Evolutionary conservation across 208 protist species (phyloP).

Genomic region (Trypanosoma grayi): DNA sequence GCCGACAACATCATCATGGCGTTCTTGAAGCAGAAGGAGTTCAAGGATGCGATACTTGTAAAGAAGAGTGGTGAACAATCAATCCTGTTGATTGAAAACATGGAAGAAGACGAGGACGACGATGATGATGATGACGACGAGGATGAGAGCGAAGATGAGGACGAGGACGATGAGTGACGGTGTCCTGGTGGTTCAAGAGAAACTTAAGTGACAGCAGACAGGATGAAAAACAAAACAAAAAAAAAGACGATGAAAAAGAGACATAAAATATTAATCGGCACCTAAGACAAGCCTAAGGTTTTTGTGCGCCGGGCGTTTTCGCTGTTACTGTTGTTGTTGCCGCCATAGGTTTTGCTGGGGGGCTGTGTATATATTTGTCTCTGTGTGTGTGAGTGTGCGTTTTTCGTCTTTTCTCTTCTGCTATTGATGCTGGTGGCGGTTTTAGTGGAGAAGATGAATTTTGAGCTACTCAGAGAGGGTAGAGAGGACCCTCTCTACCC

Average conservation of each 20-base stretch:
- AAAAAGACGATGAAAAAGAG: background rate
- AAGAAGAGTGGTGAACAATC: slow-evolving; percentile 49
- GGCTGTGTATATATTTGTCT: too few species aligned
- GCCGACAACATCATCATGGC: slow-evolving; percentile 65
- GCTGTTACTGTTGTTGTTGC: too few species aligned
- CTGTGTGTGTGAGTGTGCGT: too few species aligned
- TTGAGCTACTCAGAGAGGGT: slow-evolving; percentile 15
- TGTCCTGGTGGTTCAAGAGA: background rate
- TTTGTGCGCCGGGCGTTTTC: too few species aligned
- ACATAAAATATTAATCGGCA: too few species aligned
- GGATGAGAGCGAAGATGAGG: slow-evolving; percentile 42
- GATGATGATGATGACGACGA: slow-evolving; percentile 78
- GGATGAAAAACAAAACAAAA: background rate
- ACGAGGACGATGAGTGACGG: slow-evolving; percentile 24
- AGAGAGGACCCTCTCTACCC: slow-evolving; percentile 32
- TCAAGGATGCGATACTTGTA: slow-evolving; percentile 44
- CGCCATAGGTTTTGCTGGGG: too few species aligned
- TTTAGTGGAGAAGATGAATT: slow-evolving; percentile 9
- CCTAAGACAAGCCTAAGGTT: too few species aligned
- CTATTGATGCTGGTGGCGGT: too few species aligned
- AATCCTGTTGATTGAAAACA: slow-evolving; percentile 40
- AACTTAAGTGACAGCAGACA: background rate
- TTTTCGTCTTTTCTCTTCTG: too few species aligned
- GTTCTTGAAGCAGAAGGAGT: slow-evolving; percentile 48
- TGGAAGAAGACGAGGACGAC: slow-evolving; percentile 57